Base-by-base conservation (phyloP, 2,329 filamentous ascomycete species). In the Aspergillus eucalypticola region DNA sequence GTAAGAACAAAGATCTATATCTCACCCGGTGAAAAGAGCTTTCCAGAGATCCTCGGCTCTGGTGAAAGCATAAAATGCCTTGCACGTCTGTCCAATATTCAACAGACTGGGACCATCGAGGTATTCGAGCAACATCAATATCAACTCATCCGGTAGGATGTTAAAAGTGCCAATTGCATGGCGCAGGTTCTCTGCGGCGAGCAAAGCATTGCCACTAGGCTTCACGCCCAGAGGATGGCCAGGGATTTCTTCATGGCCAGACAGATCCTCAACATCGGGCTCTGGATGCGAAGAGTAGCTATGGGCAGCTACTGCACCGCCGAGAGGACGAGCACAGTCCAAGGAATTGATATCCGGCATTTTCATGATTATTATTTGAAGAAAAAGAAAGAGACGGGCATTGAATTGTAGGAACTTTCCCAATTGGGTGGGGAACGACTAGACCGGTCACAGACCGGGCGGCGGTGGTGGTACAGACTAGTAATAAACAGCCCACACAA, bases 41-140 rank as follows among this genome's bases (percentile, higher is more conserved):
- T 95, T 93, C 94, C 94, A 98, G 38, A 97, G 75, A 69, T 98
- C 94, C 65, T 97, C 94, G 51, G 86, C 86, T 53, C 88, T 83
- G 57, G 89, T 90, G 73, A 94, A 96, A 1, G 92, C 93, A 81
- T 92, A 94, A 15, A 98, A 78, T 56, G 91, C 92, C 73, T 88
- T 91, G 81, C 93, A 96, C 5, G 92, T 90, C 58, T 85, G 84
- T 8, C 92, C 91, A 44, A 98, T 78, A 7, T 76, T 78, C 58
- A 88, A 76, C 55, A 98, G 78, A 55, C 82, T 80, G 8, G 75
- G 68, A 52, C 84, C 80, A 68, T 93, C 88, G 49, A 97, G 81
- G 68, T 81, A 86, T 74, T 97, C 94, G 62, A 97, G 78, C 15
- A 96, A 73, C 56, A 89, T 81, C 66, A 88, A 82, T 53, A 97